Evolutionary conservation across 2,329 filamentous ascomycete genomes (phyloP).

Genomic region (Dactylellina leptospora): DNA sequence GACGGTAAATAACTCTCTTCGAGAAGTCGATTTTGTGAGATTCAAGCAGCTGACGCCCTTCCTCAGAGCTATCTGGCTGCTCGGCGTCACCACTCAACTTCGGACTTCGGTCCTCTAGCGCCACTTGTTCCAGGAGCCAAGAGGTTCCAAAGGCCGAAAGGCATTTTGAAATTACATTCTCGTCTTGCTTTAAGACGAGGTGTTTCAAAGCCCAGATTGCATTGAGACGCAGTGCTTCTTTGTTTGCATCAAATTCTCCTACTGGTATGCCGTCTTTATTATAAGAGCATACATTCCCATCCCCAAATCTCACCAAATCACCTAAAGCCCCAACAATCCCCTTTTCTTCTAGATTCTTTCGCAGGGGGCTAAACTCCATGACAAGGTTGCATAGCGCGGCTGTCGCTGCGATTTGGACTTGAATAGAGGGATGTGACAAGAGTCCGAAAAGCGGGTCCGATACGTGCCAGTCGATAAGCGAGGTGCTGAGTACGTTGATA

Average conservation of each 20-base stretch:
- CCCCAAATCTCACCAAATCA: constrained; percentile 81
- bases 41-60: constrained; percentile 30
- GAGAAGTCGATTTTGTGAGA: constrained; percentile 41
- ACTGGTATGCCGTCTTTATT: constrained; percentile 25
- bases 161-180: constrained; percentile 77
- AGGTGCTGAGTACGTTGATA: constrained; percentile 82
- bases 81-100: constrained; percentile 24
- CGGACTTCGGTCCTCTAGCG: constrained; percentile 60
- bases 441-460: constrained; percentile 79
- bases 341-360: constrained; percentile 76
- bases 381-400: constrained; percentile 85
- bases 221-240: constrained; percentile 74
- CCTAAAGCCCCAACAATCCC: constrained; percentile 81
- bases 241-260: constrained; percentile 41
- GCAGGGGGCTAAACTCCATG: constrained; percentile 88
- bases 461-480: constrained; percentile 84
- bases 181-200: constrained; percentile 76
- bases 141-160: constrained; percentile 78
- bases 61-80: constrained; percentile 23
- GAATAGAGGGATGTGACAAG: constrained; percentile 75
- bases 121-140: constrained; percentile 78
- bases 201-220: constrained; percentile 95
- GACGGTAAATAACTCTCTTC: constrained; percentile 22
- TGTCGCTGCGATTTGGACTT: constrained; percentile 86
- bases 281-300: constrained; percentile 64